phyloP scores from a whole-genome alignment of 306 rosid species.

The Medicago lupulina region DNA sequence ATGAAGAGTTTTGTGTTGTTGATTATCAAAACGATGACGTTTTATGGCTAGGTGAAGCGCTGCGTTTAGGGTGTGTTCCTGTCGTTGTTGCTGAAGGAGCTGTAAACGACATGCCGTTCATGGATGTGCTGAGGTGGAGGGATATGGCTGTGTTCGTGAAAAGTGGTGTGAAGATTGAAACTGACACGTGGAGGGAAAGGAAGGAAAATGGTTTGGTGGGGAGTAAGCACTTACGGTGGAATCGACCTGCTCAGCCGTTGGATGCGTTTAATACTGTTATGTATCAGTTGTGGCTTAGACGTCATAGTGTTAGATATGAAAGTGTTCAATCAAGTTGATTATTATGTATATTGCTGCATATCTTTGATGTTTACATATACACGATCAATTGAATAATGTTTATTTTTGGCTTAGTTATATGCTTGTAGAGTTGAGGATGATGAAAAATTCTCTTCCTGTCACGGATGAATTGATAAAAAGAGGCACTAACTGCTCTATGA shows the following conservation, averaged over 20 bases:
- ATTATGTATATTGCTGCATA: background rate
- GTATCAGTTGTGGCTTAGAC: slow-evolving; percentile 82
- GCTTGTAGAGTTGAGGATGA: too few relatives aligned
- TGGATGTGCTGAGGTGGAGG: slow-evolving; percentile 79
- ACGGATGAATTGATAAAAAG: too few relatives aligned
- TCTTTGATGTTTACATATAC: background rate
- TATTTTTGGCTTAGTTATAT: background rate
- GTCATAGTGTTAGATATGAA: slow-evolving; percentile 50
- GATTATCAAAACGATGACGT: slow-evolving; percentile 49
- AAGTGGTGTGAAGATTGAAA: slow-evolving; percentile 20
- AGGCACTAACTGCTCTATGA: too few relatives aligned
- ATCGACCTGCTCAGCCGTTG: slow-evolving; percentile 55
- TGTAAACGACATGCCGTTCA: slow-evolving; percentile 66
- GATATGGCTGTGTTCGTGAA: slow-evolving; percentile 61
- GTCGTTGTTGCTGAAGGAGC: slow-evolving; percentile 57
- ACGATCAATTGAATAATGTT: background rate
- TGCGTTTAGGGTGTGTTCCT: slow-evolving; percentile 69
- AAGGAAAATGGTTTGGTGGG: slow-evolving; percentile 48
- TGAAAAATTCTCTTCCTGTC: too few relatives aligned
- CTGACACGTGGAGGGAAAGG: slow-evolving; percentile 41
- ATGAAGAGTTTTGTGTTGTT: slow-evolving; percentile 55
- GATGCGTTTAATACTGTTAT: slow-evolving; percentile 73
- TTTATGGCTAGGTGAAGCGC: slow-evolving; percentile 62
- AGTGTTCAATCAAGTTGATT: background rate
- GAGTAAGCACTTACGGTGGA: slow-evolving; percentile 72